These are phyloP conservation scores for Simplicillium sp. DNA, from an alignment of 2,329 filamentous ascomycete genomes.

Conservation along the genomic window DNA sequence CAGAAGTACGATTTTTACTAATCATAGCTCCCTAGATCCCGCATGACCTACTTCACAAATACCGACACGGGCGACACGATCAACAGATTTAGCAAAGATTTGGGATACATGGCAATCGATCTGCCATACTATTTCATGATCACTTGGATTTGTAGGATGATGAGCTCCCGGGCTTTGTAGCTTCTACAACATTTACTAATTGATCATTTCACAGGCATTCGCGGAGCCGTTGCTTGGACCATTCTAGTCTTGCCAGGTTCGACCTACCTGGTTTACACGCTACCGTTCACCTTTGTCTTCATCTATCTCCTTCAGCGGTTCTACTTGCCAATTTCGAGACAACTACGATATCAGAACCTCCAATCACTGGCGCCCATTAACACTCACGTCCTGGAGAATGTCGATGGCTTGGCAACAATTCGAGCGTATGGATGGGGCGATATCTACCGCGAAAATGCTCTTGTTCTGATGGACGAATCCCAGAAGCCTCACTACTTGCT, in stretches of 20 bases:
- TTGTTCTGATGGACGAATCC: conserved; percentile 20
- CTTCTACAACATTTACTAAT: too few species aligned
- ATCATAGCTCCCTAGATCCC: neutral
- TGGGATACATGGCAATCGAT: neutral
- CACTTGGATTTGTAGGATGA: neutral
- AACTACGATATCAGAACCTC: conserved; percentile 19
- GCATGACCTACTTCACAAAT: neutral
- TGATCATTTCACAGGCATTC: conserved; percentile 6
- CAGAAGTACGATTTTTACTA: neutral
- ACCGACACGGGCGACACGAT: neutral
- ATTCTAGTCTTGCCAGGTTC: conserved; percentile 35
- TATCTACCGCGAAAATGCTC: conserved; percentile 11
- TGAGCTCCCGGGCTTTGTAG: too few species aligned
- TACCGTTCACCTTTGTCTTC: conserved; percentile 24
- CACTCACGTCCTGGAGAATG: conserved; percentile 16
- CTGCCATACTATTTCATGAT: neutral
- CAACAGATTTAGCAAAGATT: neutral
- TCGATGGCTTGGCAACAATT: conserved; percentile 17
- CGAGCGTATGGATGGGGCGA: conserved; percentile 23
- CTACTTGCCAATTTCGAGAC: conserved; percentile 20
- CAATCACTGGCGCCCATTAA: conserved; percentile 19
- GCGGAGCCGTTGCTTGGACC: conserved; percentile 14
- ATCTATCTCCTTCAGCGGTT: conserved; percentile 16
- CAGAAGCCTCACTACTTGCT: conserved; percentile 28
- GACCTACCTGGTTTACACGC: conserved; percentile 30